Base-by-base conservation (phyloP, 2,329 filamentous ascomycete genomes). In the Aspergillus ibericus region DNA sequence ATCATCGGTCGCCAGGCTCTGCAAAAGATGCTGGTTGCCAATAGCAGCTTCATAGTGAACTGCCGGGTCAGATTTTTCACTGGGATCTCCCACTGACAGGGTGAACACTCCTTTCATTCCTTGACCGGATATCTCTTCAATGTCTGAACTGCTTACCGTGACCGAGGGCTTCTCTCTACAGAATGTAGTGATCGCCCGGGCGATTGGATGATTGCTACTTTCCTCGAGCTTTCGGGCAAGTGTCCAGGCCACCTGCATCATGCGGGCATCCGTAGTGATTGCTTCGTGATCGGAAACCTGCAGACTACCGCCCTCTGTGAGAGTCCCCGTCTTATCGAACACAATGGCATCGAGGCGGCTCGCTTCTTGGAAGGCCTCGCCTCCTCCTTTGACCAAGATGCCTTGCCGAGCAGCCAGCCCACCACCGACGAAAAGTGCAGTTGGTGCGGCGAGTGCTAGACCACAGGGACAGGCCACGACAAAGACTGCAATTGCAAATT, bases 381-480 rank as follows among this genome's bases (percentile, higher is more conserved):
- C 91, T 20, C 91, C 91, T 20, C 91, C 91, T 74, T 92, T 92
- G 65, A 90, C 91, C 1, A 96, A 80, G 55, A 96, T 92, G 1
- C 91, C 91, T 67, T 91, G 78, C 70, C 89, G 88, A 6, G 91
- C 91, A 2, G 91, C 91, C 16, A 95, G 78, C 1, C 91, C 91
- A 35, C 89, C 88, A 2, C 90, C 91, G 9, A 95, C 91, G 63
- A 93, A 93, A 34, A 96, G 75, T n/a, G 91, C 91, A 0, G 91
- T 96, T 1, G 91, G 91, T 0, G 91, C 91, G n/a, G 91, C 91
- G 7, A 96, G 84, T 1, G 88, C 91, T 13, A 96, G 82, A 2
- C 91, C 91, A 68, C 91, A 96, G 1, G 91, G 91, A 69, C 91
- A 96, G 2, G 91, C 91, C 27, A 96, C 88, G 34, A 96, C 90